Evolutionary conservation across 176 grass and related monocot species (phyloP).

Genomic region (Juncus inflexus): DNA sequence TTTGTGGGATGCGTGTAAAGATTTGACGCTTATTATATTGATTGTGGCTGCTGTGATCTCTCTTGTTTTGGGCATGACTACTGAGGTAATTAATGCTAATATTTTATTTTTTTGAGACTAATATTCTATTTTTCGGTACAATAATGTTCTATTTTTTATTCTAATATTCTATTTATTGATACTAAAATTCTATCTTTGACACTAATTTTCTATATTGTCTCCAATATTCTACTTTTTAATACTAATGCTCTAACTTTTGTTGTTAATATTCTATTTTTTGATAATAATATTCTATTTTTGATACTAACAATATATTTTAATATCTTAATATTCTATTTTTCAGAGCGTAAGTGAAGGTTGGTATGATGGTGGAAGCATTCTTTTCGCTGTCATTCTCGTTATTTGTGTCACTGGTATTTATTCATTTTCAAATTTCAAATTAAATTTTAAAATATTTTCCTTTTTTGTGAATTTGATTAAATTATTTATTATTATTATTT

Average conservation of each 20-base stretch:
- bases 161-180: not conserved
- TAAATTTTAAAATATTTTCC: constrained; percentile 7
- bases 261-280: constrained; percentile 10
- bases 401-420: constrained; percentile 86
- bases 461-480: not conserved
- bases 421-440: constrained; percentile 21
- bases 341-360: constrained; percentile 85
- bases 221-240: too few species aligned
- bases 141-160: too few species aligned
- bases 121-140: not conserved
- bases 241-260: too few species aligned
- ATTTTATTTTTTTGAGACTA: constrained; percentile 13
- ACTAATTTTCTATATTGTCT: too few species aligned
- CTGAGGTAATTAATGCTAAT: too few species aligned
- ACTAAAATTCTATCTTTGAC: too few species aligned
- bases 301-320: too few species aligned
- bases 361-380: constrained; percentile 98
- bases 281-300: not conserved
- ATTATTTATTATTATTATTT: constrained; percentile 25
- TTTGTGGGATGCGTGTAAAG: constrained; percentile 85
- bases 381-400: constrained; percentile 94
- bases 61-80: constrained; percentile 79
- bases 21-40: constrained; percentile 87
- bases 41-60: constrained; percentile 88
- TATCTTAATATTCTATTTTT: constrained; percentile 20